phyloP scores from a whole-genome alignment of 2,329 filamentous ascomycete species.

The Penicillium sp. region DNA sequence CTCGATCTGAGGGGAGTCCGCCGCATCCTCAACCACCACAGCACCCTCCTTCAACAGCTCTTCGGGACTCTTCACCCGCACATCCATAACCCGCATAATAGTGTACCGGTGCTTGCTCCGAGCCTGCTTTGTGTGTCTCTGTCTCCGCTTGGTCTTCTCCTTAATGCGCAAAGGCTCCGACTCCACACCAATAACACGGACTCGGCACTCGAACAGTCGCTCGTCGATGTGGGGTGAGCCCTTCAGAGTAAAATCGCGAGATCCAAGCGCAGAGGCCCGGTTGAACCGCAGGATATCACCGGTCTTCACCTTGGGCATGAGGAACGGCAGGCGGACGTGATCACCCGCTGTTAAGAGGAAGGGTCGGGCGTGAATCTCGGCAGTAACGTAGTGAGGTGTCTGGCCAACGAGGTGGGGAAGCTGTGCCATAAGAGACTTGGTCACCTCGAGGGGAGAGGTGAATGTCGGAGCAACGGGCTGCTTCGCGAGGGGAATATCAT shows the following conservation, averaged over 20 bases:
- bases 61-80: slow-evolving; percentile 65
- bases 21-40: slow-evolving; percentile 34
- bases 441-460: slow-evolving; percentile 40
- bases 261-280: slow-evolving; percentile 78
- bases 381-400: slow-evolving; percentile 49
- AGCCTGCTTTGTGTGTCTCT: slow-evolving; percentile 67
- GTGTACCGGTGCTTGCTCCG: slow-evolving; percentile 92
- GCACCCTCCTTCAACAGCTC: slow-evolving; percentile 51
- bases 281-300: slow-evolving; percentile 88
- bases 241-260: slow-evolving; percentile 86
- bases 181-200: slow-evolving; percentile 81
- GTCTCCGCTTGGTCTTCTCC: slow-evolving; percentile 78
- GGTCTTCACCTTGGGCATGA: slow-evolving; percentile 71
- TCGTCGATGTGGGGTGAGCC: slow-evolving; percentile 81
- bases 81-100: slow-evolving; percentile 77
- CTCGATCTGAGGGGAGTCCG: slow-evolving; percentile 24
- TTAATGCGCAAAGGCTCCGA: slow-evolving; percentile 74
- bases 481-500: slow-evolving; percentile 32
- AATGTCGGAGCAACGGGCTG: slow-evolving; percentile 41
- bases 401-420: slow-evolving; percentile 48
- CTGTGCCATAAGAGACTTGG: slow-evolving; percentile 41
- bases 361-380: slow-evolving; percentile 51
- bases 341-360: slow-evolving; percentile 64
- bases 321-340: slow-evolving; percentile 73
- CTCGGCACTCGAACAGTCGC: slow-evolving; percentile 78